phyloP scores from a whole-genome alignment of 441 rosid genomes.

The Manihot esculenta region DNA sequence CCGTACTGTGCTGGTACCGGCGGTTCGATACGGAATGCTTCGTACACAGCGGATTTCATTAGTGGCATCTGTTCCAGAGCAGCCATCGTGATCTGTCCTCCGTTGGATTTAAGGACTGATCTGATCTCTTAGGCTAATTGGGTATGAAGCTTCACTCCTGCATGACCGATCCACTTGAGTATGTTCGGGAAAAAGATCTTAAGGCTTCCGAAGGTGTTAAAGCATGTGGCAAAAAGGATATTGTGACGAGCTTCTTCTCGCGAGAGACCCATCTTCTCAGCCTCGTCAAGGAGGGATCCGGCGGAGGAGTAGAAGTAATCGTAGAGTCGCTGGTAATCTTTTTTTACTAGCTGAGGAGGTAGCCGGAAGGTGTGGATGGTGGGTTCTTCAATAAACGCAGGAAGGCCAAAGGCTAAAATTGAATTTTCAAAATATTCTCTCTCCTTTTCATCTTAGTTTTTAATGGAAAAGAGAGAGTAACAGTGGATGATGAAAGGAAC shows the following conservation, averaged over 20 bases:
- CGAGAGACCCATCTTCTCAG: too few relatives aligned
- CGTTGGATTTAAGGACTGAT: constrained; percentile 44
- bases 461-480: too few relatives aligned
- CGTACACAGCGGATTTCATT: constrained; percentile 66
- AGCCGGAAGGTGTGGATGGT: too few relatives aligned
- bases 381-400: too few relatives aligned
- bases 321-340: constrained; percentile 54
- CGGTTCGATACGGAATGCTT: constrained; percentile 64
- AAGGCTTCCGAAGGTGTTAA: constrained; percentile 68
- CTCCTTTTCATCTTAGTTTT: too few relatives aligned
- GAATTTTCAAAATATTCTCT: too few relatives aligned
- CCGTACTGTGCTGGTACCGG: constrained; percentile 66
- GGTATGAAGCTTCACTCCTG: constrained; percentile 48
- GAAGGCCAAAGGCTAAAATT: too few relatives aligned
- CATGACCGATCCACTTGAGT: constrained; percentile 55
- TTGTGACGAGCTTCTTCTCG: too few relatives aligned
- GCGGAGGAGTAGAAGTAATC: constrained; percentile 52
- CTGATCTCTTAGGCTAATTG: constrained; percentile 60
- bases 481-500: too few relatives aligned
- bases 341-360: constrained; percentile 48
- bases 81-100: constrained; percentile 56
- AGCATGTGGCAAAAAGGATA: too few relatives aligned
- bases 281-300: constrained; percentile 44
- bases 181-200: constrained; percentile 50
- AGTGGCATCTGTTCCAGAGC: constrained; percentile 63